Base-by-base conservation (phyloP, 2,329 filamentous ascomycete genomes). In the Sclerotinia spermophila region DNA sequence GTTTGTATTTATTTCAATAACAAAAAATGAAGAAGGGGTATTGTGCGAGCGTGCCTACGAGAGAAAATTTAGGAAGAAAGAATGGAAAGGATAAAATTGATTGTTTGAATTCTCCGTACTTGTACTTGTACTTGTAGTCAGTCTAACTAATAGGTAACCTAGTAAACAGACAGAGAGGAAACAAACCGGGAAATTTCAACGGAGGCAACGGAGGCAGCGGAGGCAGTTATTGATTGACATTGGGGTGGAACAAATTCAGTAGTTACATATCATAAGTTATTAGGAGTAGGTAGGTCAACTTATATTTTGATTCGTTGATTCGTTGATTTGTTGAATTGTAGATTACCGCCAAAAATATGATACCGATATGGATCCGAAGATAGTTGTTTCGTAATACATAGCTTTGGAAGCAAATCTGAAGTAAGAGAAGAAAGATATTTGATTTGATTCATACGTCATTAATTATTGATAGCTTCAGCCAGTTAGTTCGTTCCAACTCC, bases 1-100 rank as follows among this genome's bases (percentile, higher is more conserved):
- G 62, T 48, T 61, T n/a, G n/a, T n/a, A n/a, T n/a, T n/a, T n/a
- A n/a, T n/a, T 56, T 65, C 72, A 72, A 61, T 48, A 40, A 42
- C 59, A 44, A 48, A 24, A 11, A 30, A 67, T 10, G 45, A 17
- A 35, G 6, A 21, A 53, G 45, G 17, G 45, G 7, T 21, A 30
- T 40, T 10, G 24, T 33, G 53, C 45, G 30, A 21, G 40, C n/a
- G n/a, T 17, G n/a, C 4, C n/a, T 33, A 44, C 8, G n/a, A 42
- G 30, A 27, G 24, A 40, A n/a, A 19, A 45, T 17, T 17, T 44
- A 2, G 30, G 7, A 35, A n/a, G 17, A 17, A 62, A 8, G 44
- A 21, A 45, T 42, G 44, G 21, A 64, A 55, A 45, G 40, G 21
- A 55, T 6, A 21, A 66, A 21, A 66, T 48, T n/a, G 33, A 45